phyloP scores from a whole-genome alignment of 768 basidiomycete genomes.

The Termitomyces heimii region DNA sequence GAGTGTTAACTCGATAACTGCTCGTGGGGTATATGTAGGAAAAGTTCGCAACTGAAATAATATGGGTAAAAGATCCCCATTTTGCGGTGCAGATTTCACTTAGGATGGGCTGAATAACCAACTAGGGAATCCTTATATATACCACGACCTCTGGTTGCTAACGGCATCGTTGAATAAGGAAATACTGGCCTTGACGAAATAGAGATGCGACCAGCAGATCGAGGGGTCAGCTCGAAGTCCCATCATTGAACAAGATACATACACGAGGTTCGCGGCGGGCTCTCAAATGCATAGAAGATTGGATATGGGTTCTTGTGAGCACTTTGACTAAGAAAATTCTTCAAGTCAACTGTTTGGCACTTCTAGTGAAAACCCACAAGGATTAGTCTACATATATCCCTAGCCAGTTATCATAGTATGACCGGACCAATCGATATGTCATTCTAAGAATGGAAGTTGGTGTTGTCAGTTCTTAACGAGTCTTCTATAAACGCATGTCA shows the following conservation, averaged over 20 bases:
- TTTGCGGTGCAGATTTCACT: no score
- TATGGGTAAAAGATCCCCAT: no score
- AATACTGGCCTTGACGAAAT: neutral
- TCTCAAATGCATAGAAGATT: neutral
- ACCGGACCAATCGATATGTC: neutral
- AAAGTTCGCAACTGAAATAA: no score
- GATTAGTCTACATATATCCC: no score
- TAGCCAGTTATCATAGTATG: neutral
- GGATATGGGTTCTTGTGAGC: neutral
- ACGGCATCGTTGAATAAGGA: neutral
- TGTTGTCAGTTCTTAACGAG: neutral
- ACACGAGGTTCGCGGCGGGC: neutral
- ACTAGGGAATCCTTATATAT: neutral
- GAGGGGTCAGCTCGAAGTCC: neutral
- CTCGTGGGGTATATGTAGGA: no score
- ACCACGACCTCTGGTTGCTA: no score
- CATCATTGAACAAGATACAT: neutral
- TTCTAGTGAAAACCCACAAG: neutral
- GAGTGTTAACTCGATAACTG: no score
- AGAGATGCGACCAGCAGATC: neutral
- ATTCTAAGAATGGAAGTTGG: neutral
- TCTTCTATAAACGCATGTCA: conserved; percentile 12
- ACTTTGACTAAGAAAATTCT: neutral
- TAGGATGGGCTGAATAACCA: neutral
- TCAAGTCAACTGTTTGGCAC: neutral